phyloP scores from a whole-genome alignment of 106 monocot species.

The Hemerocallis citrina region DNA sequence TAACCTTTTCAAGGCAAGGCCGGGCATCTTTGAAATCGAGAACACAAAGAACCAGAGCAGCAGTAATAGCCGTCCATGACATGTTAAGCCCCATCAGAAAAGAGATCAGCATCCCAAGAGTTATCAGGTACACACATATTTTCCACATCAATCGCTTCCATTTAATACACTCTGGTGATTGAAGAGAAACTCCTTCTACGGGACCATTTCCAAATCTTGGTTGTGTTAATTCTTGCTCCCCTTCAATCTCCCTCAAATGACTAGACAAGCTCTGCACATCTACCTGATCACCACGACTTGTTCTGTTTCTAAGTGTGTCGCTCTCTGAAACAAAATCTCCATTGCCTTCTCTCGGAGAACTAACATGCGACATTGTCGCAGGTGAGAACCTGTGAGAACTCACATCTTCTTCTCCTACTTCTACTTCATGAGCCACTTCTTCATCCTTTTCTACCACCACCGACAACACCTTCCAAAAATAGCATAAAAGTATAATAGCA shows the following conservation, averaged over 20 bases:
- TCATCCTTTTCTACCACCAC: constrained; percentile 31
- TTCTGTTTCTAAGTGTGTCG: constrained; percentile 6
- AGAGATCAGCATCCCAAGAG: constrained; percentile 72
- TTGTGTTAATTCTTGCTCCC: neutral
- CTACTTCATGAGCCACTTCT: neutral
- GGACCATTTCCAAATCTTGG: neutral
- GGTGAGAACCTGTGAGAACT: constrained; percentile 58
- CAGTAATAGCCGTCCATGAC: constrained; percentile 90
- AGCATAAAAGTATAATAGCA: constrained; percentile 40
- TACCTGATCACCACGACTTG: neutral
- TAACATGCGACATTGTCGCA: constrained; percentile 53
- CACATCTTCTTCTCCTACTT: constrained; percentile 30
- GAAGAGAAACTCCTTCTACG: constrained; percentile 2
- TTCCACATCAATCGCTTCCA: constrained; percentile 64
- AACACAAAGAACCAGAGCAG: constrained; percentile 73
- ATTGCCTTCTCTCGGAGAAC: constrained; percentile 3
- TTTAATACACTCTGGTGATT: constrained; percentile 8
- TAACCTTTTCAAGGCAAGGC: constrained; percentile 91
- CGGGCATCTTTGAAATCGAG: constrained; percentile 88
- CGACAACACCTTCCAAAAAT: constrained; percentile 50
- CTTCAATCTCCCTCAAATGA: neutral
- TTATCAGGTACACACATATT: constrained; percentile 56
- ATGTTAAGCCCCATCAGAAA: constrained; percentile 75
- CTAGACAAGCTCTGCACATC: neutral
- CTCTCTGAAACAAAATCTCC: neutral